phyloP scores from a whole-genome alignment of 2,329 filamentous ascomycete genomes.

The Sporothrix brasiliensis region DNA sequence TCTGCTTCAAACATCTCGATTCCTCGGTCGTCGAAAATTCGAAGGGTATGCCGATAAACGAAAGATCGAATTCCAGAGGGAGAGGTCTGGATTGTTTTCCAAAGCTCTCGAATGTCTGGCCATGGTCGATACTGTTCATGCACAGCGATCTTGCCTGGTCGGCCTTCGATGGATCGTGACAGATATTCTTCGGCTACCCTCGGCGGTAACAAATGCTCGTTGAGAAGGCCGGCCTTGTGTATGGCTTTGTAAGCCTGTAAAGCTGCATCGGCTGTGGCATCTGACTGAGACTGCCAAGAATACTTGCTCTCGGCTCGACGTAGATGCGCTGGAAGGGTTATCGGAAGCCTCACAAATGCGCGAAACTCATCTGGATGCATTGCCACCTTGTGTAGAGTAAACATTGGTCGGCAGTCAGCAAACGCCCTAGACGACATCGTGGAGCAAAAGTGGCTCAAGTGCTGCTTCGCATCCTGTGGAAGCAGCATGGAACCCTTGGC shows the following conservation, averaged over 20 bases:
- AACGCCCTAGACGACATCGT: constrained; percentile 61
- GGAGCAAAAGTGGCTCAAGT: constrained; percentile 80
- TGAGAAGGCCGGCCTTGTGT: constrained; percentile 71
- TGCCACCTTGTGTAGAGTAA: constrained; percentile 53
- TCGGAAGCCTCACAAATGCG: constrained; percentile 71
- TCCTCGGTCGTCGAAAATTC: constrained; percentile 44
- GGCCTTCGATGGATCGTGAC: constrained; percentile 45
- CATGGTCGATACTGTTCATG: constrained; percentile 53
- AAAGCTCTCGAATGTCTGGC: constrained; percentile 49
- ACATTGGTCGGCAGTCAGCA: constrained; percentile 68
- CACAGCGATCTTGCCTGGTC: constrained; percentile 44
- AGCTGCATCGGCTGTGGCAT: constrained; percentile 77
- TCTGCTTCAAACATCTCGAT: constrained; percentile 46
- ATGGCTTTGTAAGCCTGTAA: constrained; percentile 77
- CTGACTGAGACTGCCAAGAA: constrained; percentile 70
- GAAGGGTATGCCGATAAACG: constrained; percentile 42
- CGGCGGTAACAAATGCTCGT: constrained; percentile 74
- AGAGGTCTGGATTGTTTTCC: constrained; percentile 40
- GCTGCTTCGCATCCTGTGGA: constrained; percentile 71
- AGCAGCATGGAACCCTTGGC: constrained; percentile 66
- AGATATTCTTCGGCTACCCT: constrained; percentile 32
- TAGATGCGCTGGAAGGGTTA: constrained; percentile 65
- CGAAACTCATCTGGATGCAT: constrained; percentile 41
- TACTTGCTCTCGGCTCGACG: constrained; percentile 55
- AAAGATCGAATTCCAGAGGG: not conserved